Conservation (phyloP, 306 rosid species). For the Cucurbita ficifolia region DNA sequence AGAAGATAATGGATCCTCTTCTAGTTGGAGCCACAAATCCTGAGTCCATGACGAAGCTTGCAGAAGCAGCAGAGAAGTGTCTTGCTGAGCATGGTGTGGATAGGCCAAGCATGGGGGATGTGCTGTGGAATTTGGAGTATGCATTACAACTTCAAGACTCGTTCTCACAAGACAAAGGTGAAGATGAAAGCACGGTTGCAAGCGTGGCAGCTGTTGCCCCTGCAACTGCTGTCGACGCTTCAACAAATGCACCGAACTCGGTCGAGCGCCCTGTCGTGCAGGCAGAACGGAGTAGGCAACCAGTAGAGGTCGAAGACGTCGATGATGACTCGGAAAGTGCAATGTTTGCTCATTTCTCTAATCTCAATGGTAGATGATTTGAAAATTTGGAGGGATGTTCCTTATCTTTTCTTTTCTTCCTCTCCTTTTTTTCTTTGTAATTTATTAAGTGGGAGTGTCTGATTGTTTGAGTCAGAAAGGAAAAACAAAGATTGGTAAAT, state of each 20-base stretch:
- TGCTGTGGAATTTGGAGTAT: conserved; percentile 38
- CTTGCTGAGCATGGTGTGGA: conserved; percentile 36
- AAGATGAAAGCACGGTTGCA: conserved; percentile 1
- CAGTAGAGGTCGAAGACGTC: conserved; percentile 14
- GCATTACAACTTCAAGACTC: conserved; percentile 41
- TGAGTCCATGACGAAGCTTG: conserved; percentile 36
- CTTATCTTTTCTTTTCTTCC: neutral
- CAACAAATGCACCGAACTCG: conserved; percentile 2
- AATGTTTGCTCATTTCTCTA: conserved; percentile 45
- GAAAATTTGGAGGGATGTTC: neutral
- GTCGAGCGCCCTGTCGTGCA: neutral
- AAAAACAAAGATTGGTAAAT: neutral
- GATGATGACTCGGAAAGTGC: conserved; percentile 65
- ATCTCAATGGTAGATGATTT: conserved; percentile 59
- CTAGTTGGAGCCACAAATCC: conserved; percentile 25
- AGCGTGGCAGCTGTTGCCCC: neutral
- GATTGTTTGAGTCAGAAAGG: conserved; percentile 1
- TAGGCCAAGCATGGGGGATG: conserved; percentile 45
- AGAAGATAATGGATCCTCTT: conserved; percentile 30
- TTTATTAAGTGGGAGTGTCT: conserved; percentile 3
- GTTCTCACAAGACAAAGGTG: conserved; percentile 20
- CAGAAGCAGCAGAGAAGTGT: conserved; percentile 42
- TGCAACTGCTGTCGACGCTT: neutral
- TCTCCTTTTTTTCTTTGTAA: no score
- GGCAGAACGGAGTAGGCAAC: conserved; percentile 8